Evolutionary conservation across 305 asterid species (phyloP).

Genomic region (Ilex paraguariensis): DNA sequence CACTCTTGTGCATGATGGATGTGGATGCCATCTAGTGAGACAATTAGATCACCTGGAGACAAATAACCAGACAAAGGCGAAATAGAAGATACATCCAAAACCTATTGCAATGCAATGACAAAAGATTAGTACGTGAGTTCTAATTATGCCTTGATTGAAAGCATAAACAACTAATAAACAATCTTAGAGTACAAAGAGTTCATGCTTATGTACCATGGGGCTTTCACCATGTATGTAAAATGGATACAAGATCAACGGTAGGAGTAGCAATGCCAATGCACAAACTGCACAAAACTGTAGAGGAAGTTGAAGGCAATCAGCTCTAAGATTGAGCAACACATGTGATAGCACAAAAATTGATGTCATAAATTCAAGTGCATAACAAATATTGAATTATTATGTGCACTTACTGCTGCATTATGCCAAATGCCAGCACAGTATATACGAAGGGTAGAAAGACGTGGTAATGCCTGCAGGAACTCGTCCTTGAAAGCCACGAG

Average conservation of each 20-base stretch:
- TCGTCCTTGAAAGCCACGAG: constrained; percentile 77
- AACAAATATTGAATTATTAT: background rate
- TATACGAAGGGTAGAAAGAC: constrained; percentile 68
- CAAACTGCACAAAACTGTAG: constrained; percentile 75
- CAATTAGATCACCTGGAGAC: constrained; percentile 56
- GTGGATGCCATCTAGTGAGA: constrained; percentile 48
- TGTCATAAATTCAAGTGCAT: background rate
- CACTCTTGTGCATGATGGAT: constrained; percentile 56
- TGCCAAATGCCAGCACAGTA: constrained; percentile 98
- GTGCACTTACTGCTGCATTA: constrained; percentile 66
- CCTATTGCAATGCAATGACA: constrained; percentile 37
- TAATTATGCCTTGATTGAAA: background rate
- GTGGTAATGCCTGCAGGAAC: constrained; percentile 51
- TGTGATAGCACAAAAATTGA: background rate
- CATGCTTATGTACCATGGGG: constrained; percentile 51
- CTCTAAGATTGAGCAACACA: constrained; percentile 13
- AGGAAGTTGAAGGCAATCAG: constrained; percentile 15
- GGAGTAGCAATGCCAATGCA: constrained; percentile 46
- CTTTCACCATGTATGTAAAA: constrained; percentile 60
- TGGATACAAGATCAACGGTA: constrained; percentile 62
- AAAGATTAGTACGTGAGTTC: constrained; percentile 8
- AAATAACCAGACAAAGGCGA: constrained; percentile 64
- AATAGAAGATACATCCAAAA: constrained; percentile 56
- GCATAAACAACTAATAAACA: constrained; percentile 8
- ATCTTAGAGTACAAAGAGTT: constrained; percentile 15